These are phyloP conservation scores for Suillus americanus DNA, from an alignment of 768 basidiomycete species.

Conservation along the genomic window DNA sequence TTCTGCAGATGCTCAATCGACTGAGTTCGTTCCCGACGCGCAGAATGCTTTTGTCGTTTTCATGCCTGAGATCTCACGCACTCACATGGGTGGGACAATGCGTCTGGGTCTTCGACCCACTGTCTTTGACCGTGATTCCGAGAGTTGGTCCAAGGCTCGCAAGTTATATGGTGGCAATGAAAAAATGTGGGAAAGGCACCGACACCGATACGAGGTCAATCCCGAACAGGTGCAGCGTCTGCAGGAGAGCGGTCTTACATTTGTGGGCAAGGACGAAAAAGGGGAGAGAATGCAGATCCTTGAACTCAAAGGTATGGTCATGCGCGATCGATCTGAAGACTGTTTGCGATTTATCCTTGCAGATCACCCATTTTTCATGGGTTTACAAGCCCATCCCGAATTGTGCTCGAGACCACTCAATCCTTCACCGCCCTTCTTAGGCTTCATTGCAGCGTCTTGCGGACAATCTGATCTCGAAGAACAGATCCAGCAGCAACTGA, in stretches of 20 bases:
- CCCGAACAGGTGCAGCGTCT: slow-evolving; percentile 79
- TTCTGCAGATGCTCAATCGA: slow-evolving; percentile 73
- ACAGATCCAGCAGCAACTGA: slow-evolving; percentile 67
- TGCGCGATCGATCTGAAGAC: neutral
- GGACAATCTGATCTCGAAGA: slow-evolving; percentile 57
- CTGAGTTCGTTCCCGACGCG: slow-evolving; percentile 69
- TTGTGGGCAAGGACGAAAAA: slow-evolving; percentile 89
- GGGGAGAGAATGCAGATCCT: slow-evolving; percentile 97
- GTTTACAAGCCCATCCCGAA: slow-evolving; percentile 95
- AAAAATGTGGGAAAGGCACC: slow-evolving; percentile 93
- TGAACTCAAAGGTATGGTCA: slow-evolving; percentile 70
- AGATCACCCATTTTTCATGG: slow-evolving; percentile 96
- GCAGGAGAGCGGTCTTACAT: slow-evolving; percentile 68
- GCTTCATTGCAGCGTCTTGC: slow-evolving; percentile 84
- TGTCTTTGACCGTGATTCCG: slow-evolving; percentile 72
- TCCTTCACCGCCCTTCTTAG: slow-evolving; percentile 96
- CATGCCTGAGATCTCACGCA: slow-evolving; percentile 99
- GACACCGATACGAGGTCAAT: slow-evolving; percentile 96
- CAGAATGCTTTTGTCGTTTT: slow-evolving; percentile 83
- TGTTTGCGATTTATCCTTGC: neutral
- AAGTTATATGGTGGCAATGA: slow-evolving; percentile 80
- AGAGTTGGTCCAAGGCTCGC: slow-evolving; percentile 69
- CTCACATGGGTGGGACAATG: slow-evolving; percentile 99
- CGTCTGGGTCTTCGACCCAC: slow-evolving; percentile 97
- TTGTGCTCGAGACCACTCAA: slow-evolving; percentile 98